Conservation (phyloP, 768 basidiomycete genomes). For the Trichaptum fuscoviolaceum region DNA sequence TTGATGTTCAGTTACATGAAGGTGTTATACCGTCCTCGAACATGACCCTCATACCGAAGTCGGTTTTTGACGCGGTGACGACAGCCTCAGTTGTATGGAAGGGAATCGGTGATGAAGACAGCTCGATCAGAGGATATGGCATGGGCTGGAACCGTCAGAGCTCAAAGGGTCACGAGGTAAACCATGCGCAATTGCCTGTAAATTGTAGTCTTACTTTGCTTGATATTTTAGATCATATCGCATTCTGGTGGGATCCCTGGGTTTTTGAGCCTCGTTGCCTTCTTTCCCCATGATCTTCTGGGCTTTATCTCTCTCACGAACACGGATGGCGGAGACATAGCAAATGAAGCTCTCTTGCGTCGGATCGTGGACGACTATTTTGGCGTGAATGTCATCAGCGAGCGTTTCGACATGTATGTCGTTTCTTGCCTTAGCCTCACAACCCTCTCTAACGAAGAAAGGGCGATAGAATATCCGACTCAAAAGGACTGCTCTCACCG, state of each 20-base stretch:
- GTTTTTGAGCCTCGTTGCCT: conserved; percentile 23
- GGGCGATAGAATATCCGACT: conserved; percentile 11
- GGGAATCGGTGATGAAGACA: conserved; percentile 9
- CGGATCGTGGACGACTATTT: conserved; percentile 20
- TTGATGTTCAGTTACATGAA: conserved; percentile 26
- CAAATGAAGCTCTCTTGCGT: conserved; percentile 11
- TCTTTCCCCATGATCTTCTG: conserved; percentile 31
- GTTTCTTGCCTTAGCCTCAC: background rate
- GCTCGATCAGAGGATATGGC: conserved; percentile 33
- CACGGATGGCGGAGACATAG: conserved; percentile 15
- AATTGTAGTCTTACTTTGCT: background rate
- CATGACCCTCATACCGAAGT: conserved; percentile 27
- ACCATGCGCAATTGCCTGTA: background rate
- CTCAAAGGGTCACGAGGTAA: conserved; percentile 37
- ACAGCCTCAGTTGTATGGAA: conserved; percentile 20
- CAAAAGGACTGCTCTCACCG: conserved; percentile 5
- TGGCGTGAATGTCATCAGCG: conserved; percentile 7
- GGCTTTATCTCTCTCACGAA: conserved; percentile 34
- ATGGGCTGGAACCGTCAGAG: conserved; percentile 38
- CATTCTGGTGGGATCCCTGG: conserved; percentile 33
- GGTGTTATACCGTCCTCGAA: conserved; percentile 28
- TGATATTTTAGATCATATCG: conserved; percentile 24
- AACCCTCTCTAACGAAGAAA: background rate
- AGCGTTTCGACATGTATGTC: conserved; percentile 12
- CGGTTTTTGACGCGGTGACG: conserved; percentile 26